These are phyloP conservation scores for Isoetes taiwanensis DNA, from an alignment of 75 land plant species.

Conservation along the genomic window DNA sequence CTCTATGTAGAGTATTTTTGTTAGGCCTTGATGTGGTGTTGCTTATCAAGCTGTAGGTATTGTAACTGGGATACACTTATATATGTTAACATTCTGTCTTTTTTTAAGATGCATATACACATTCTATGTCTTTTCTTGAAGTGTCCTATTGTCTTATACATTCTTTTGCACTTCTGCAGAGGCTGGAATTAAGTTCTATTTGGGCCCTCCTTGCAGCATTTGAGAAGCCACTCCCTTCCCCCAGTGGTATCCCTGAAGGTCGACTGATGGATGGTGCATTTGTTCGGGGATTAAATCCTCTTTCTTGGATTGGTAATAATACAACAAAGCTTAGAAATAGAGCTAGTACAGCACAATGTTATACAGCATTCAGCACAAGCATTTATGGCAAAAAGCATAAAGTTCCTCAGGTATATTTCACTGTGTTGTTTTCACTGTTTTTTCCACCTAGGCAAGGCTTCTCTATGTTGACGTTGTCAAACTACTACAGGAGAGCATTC, in stretches of 20 bases:
- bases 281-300: constrained; percentile 60
- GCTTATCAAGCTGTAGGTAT: too few species aligned
- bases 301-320: constrained; percentile 98
- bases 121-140: neutral
- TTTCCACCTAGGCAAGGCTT: neutral
- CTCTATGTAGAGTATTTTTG: neutral
- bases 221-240: constrained; percentile 68
- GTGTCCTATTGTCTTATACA: neutral
- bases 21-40: neutral
- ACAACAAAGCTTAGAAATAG: constrained; percentile 33
- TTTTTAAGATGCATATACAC: neutral
- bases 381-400: constrained; percentile 78
- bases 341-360: constrained; percentile 29
- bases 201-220: constrained; percentile 98
- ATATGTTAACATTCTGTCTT: neutral
- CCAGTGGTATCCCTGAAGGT: constrained; percentile 5
- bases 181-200: constrained; percentile 76
- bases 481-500: constrained; percentile 70
- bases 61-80: neutral
- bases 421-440: neutral
- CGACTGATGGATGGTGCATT: constrained; percentile 79
- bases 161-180: constrained; percentile 30
- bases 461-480: neutral
- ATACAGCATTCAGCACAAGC: constrained; percentile 93
- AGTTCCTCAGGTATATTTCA: constrained; percentile 74